Base-by-base conservation (phyloP, 129 eudicot species). In the Ambrosia artemisiifolia region DNA sequence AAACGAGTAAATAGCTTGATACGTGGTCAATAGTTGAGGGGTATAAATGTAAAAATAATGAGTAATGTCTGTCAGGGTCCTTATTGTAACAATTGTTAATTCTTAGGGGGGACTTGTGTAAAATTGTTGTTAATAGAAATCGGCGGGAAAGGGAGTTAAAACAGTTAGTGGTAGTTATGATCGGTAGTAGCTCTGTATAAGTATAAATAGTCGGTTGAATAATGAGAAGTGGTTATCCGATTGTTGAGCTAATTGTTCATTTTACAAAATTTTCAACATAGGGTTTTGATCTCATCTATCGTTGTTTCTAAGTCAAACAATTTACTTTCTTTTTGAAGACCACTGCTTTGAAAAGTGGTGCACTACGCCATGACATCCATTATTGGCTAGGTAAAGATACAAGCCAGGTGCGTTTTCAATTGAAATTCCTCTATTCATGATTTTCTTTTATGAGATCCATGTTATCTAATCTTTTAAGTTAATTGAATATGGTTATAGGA, bases 351-450 rank as follows among this genome's bases (percentile, higher is more conserved):
- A 95, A 90, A 83, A 90, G 87, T 70, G 94, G 99, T 40, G 91
- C 94, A 35, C 75, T 95, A 50, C 93, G 86, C 24, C 96, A 86
- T 51, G 97, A 90, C 79, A 84, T 95, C 56, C 99, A 95, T 78
- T 95, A 86, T 83, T 95, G 99, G 99, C 86, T 95, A 24, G 99
- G 99, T 59, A 86, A 86, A 88, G 97, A 90, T 78, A 95, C 99
- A 46, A 86, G 94, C 54, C 97, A 95, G 89, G 99, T 95, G 69
- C 62, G 88, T 79, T 50, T 30, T 72, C 62, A 33, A 46, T 67
- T 71, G 44, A 28, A 67, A 32, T 20, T 24, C 11, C 17, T 48
- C 34, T 35, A 3, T 48, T 59, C 53, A 50, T 49, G 19, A 34
- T 47, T 49, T 32, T 77, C 38, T 34, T 33, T 56, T 35, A 20